Evolutionary conservation across 176 grass and related monocot species (phyloP), one percentile per base, ranked within the genome.

Genomic region (Elaeis guineensis): DNA sequence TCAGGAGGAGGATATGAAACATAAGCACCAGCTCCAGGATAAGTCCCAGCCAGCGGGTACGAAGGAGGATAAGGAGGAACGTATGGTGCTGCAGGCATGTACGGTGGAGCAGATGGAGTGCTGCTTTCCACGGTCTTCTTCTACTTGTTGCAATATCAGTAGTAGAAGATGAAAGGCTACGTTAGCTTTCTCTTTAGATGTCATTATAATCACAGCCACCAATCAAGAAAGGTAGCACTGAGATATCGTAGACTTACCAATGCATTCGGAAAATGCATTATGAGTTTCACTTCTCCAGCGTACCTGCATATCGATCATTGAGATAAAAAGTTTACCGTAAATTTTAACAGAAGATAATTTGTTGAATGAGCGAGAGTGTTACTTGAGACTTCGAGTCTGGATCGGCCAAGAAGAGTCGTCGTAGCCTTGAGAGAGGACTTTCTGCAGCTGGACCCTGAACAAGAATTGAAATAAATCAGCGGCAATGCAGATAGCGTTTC

Each of bases 391-490:
- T 57, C 75, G 80, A 54, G 86, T 87, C 54, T 96, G 83, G 5
- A 96, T 76, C 9, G 83, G 69, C 91, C 91, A 96, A 21, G 80
- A 77, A 52, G 72, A 55, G 1, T 96, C 91, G 53, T 96, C 91
- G 15, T 85, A 87, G 21, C 86, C 91, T 21, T 74, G 70, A 48
- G 83, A 55, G 6, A 96, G 83, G 51, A 96, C 91, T 71, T 65
- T 96, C 6, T 96, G 51, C 25, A 96, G 75, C 21, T 84, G 87
- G 26, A 96, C 78, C 63, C 91, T 96, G 50, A 61, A 78, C 50
- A n/a, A 52, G 21, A 55, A 24, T 25, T 51, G 11, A 30, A 18
- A 17, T 71, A 55, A 55, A 21, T 17, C 0, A 22, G 74, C 54
- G 67, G 62, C 63, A 53, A 69, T 16, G 9, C 6, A 2, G 9